These are phyloP conservation scores for Phytophthora pisi DNA, from an alignment of 352 stramenopile species.

Conservation along the genomic window DNA sequence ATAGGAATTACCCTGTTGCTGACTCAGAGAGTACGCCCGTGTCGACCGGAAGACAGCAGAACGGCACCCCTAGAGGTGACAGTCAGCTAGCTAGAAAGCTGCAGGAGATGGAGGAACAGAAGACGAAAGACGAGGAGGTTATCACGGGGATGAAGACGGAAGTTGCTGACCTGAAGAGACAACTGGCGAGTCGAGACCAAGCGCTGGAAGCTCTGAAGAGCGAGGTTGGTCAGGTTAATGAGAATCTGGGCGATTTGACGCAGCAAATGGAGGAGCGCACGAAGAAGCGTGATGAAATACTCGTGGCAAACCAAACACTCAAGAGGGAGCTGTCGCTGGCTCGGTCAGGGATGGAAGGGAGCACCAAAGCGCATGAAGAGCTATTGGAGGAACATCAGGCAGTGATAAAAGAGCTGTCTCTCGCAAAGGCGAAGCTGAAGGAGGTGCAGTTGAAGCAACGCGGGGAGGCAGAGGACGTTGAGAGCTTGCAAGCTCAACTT, in stretches of 20 bases:
- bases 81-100: constrained; percentile 28
- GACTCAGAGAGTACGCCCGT: constrained; percentile 14
- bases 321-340: constrained; percentile 40
- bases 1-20: constrained; percentile 22
- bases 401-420: constrained; percentile 28
- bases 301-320: constrained; percentile 34
- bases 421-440: constrained; percentile 33
- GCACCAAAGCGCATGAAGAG: constrained; percentile 19
- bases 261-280: constrained; percentile 27
- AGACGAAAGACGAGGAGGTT: constrained; percentile 31
- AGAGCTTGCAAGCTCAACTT: constrained; percentile 26
- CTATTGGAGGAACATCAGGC: constrained; percentile 28
- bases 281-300: constrained; percentile 37
- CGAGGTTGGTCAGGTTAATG: constrained; percentile 27
- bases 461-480: constrained; percentile 18
- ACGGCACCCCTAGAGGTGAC: constrained; percentile 16
- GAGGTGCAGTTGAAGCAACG: constrained; percentile 26
- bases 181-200: constrained; percentile 36
- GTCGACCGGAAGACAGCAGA: constrained; percentile 20
- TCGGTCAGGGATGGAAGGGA: constrained; percentile 27
- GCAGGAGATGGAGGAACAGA: constrained; percentile 42
- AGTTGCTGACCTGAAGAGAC: constrained; percentile 23
- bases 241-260: constrained; percentile 26
- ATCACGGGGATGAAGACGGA: constrained; percentile 31
- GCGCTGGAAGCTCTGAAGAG: constrained; percentile 21